Base-by-base conservation (phyloP, 2,329 filamentous ascomycete genomes). In the Verticillium isaacii region DNA sequence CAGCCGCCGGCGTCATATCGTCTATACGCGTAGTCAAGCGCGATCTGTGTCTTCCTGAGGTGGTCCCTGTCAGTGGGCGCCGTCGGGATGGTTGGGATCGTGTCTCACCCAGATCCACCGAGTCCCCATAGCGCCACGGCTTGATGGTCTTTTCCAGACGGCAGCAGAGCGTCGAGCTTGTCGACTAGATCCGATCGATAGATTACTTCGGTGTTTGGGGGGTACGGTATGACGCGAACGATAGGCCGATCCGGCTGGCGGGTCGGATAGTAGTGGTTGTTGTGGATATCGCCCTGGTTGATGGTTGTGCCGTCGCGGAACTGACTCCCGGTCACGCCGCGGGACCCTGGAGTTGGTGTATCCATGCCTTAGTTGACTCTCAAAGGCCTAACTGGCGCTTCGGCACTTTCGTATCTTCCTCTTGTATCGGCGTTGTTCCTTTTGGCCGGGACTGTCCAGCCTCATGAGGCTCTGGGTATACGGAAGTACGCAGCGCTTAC, bases 11-110 rank as follows among this genome's bases (percentile, higher is more conserved):
- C 37, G 37, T 15, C 37, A n/a, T 63, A 61, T 60, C 67, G 66
- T 6, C 59, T 58, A 60, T 75, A 73, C 1, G 72, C 73, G 61
- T 72, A 77, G 14, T 75, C 68, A 3, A 76, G 64, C 1, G 74
- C 74, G 19, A 77, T 68, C 58, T 77, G 74, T 0, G 75, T 76
- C 68, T 78, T 78, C 1, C 75, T 76, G 15, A 7, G 15, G 14
- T 1, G 37, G n/a, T 12, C 45, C 63, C 59, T 60, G 64, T 56
- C 5, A n/a, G 7, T 17, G 14, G 14, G 60, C 50, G 32, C 14
- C 15, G 37, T 17, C 15, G 6, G 17, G 5, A 41, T 41, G 17
- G 11, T 37, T n/a, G 52, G 34, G 39, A 9, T 58, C 41, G 50
- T 58, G 19, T 61, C 65, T 25, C 67, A 71, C 69, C 70, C 69